phyloP scores from a whole-genome alignment of 768 basidiomycete genomes.

The Tylopilus subfusipes region DNA sequence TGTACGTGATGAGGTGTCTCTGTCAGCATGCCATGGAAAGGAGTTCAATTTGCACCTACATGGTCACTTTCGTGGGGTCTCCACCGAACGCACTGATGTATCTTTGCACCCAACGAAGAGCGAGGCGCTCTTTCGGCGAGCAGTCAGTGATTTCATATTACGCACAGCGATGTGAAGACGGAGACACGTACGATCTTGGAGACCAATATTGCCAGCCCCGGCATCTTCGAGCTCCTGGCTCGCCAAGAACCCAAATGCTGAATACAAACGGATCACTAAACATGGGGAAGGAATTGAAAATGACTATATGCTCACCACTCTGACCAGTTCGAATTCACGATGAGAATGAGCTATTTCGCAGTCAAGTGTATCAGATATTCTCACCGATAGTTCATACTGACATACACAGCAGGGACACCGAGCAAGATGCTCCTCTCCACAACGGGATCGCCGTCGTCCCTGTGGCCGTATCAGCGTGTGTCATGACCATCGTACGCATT shows the following conservation, averaged over 20 bases:
- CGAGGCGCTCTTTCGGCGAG: conserved; percentile 30
- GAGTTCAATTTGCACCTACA: conserved; percentile 6
- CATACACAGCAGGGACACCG: conserved; percentile 35
- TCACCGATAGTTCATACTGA: conserved; percentile 42
- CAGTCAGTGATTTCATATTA: neutral
- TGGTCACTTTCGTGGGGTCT: conserved; percentile 42
- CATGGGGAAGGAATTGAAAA: neutral
- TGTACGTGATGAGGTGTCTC: neutral
- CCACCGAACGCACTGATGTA: conserved; percentile 62
- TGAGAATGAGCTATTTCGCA: neutral
- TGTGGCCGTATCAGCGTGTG: neutral
- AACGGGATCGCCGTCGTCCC: conserved; percentile 21
- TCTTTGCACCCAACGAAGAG: conserved; percentile 53
- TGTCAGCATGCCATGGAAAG: neutral
- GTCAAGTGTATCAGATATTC: neutral
- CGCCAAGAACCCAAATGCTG: conserved; percentile 40
- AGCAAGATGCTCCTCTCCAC: conserved; percentile 32
- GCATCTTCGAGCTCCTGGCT: conserved; percentile 38
- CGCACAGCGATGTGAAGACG: neutral
- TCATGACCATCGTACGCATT: neutral
- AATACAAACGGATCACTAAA: neutral
- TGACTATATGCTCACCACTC: conserved; percentile 2
- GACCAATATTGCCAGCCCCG: conserved; percentile 45
- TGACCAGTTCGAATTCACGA: neutral
- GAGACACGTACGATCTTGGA: conserved; percentile 39